These are phyloP conservation scores for Eucalyptus tenuipes DNA, from an alignment of 345 rosid genomes.

Conservation along the genomic window DNA sequence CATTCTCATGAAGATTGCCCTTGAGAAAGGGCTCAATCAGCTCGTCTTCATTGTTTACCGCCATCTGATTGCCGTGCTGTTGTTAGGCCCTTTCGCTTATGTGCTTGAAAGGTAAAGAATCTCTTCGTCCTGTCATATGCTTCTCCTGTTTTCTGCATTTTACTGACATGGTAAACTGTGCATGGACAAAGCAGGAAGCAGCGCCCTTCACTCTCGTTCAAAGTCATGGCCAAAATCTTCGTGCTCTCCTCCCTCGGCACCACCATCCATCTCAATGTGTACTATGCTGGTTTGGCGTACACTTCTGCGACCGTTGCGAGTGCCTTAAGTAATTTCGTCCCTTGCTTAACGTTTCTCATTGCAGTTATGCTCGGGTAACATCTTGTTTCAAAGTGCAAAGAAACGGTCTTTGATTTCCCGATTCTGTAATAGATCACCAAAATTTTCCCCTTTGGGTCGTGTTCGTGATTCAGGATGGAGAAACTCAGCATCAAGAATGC, in stretches of 20 bases:
- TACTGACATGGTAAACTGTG: not conserved
- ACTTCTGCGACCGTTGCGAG: slow-evolving; percentile 31
- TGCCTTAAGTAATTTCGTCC: slow-evolving; percentile 31
- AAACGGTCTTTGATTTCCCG: not conserved
- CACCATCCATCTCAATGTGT: slow-evolving; percentile 31
- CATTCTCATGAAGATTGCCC: slow-evolving; percentile 29
- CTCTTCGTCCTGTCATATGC: not conserved
- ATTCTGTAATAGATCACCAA: not conserved
- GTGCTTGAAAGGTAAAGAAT: slow-evolving; percentile 24
- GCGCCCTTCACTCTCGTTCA: slow-evolving; percentile 12
- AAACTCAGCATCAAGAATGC: slow-evolving; percentile 11
- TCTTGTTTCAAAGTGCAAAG: not conserved
- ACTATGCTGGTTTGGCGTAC: slow-evolving; percentile 18
- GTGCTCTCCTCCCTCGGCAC: slow-evolving; percentile 27
- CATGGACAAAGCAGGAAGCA: slow-evolving; percentile 14
- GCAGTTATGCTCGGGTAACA: slow-evolving; percentile 26
- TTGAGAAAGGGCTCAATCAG: slow-evolving; percentile 19
- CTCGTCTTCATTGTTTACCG: slow-evolving; percentile 31
- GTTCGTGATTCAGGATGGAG: slow-evolving; percentile 22
- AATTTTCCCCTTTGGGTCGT: not conserved
- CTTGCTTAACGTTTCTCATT: slow-evolving; percentile 22
- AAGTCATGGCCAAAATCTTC: slow-evolving; percentile 22
- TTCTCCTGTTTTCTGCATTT: not conserved
- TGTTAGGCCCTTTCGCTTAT: slow-evolving; percentile 29
- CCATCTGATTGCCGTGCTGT: slow-evolving; percentile 14